These are phyloP conservation scores for Saccharomyces hybrid DNA, from an alignment of 1,139 yeast species.

Conservation along the genomic window DNA sequence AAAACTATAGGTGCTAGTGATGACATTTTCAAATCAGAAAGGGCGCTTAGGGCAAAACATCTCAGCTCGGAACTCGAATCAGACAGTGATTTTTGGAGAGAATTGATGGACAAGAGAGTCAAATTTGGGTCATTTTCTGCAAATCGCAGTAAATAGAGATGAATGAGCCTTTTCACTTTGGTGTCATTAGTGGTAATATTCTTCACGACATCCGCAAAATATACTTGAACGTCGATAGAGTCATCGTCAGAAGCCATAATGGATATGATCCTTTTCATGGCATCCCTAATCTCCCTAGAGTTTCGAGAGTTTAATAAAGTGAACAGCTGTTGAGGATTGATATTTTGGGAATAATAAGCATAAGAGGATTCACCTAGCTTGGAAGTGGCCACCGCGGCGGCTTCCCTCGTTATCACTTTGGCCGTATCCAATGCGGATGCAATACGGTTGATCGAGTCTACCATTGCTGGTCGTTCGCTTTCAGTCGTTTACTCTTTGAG, in stretches of 20 bases:
- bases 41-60: slow-evolving; percentile 67
- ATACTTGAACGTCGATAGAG: slow-evolving; percentile 35
- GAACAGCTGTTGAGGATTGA: slow-evolving; percentile 57
- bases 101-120: slow-evolving; percentile 81
- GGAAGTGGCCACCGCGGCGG: slow-evolving; percentile 72
- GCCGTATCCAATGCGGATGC: slow-evolving; percentile 73
- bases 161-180: slow-evolving; percentile 69
- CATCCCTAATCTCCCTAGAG: slow-evolving; percentile 65
- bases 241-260: slow-evolving; percentile 56
- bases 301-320: slow-evolving; percentile 59
- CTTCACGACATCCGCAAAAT: slow-evolving; percentile 80
- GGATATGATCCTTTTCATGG: slow-evolving; percentile 69
- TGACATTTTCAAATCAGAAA: slow-evolving; percentile 72
- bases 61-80: slow-evolving; percentile 65
- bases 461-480: slow-evolving; percentile 32
- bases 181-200: slow-evolving; percentile 68
- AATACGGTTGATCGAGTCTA: slow-evolving; percentile 44
- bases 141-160: slow-evolving; percentile 65
- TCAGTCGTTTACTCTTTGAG: not conserved
- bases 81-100: slow-evolving; percentile 74
- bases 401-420: slow-evolving; percentile 68
- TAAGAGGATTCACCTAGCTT: slow-evolving; percentile 49
- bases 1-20: slow-evolving; percentile 75
- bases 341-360: slow-evolving; percentile 34
- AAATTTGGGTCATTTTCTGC: slow-evolving; percentile 85